Evolutionary conservation across 176 grass and related monocot genomes (phyloP), one percentile per base, ranked within the genome.

Genomic region (Pharus latifolius): DNA sequence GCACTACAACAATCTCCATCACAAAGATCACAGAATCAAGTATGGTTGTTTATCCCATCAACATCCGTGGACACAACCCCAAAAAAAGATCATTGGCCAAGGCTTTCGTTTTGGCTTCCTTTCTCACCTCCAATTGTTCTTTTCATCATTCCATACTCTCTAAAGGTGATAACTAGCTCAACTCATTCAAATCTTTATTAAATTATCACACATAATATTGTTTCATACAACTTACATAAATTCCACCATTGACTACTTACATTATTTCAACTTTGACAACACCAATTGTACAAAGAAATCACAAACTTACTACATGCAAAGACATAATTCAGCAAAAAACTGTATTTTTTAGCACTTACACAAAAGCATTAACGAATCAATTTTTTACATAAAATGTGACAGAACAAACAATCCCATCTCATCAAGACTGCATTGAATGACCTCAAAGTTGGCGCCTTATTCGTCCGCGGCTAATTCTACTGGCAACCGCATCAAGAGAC

Each of bases 391-490:
- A 72, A 72, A 72, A n/a, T n/a, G n/a, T 54, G 35, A n/a, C 28
- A 30, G 64, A 34, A 65, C 37, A 52, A 69, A 58, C 18, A 78
- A 58, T 10, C 66, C 60, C 60, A 41, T 69, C 27, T 7, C 23
- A 37, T 56, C 29, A 59, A 41, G 63, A 83, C 73, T 23, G 56
- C 65, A 83, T 71, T 77, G 23, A 69, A 80, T 56, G 76, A 6
- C 70, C 38, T 56, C 49, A 22, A 69, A 80, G 49, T 70, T 76
- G 71, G 56, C 30, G 70, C 64, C 77, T 71, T 56, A 22, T 64
- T 24, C 76, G 79, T 17, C 6, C 59, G 57, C 4, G 73, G 34
- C 56, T 42, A 76, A 69, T 62, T 85, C 28, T 69, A 56, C 38
- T 3, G 17, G 31, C 37, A 30, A 14, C 19, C 1, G 11, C 27